Conservation (phyloP, 345 rosid genomes). For the Anastatica hierochuntica region DNA sequence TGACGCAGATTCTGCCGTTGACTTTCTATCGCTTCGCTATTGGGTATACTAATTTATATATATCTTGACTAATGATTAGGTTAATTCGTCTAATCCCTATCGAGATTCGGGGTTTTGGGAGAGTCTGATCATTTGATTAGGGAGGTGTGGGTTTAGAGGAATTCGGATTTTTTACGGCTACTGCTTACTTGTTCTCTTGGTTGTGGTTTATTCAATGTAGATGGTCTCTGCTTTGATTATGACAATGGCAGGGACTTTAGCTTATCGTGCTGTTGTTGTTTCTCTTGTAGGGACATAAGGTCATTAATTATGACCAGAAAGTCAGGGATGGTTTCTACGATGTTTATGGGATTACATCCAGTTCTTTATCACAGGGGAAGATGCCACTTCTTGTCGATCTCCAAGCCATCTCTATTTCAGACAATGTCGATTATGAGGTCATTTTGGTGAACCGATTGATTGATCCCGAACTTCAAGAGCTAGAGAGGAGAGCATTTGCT, state of each 20-base stretch:
- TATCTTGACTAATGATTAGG: neutral
- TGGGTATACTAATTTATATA: constrained; percentile 69
- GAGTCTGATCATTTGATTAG: neutral
- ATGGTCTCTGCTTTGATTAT: neutral
- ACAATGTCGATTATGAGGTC: constrained; percentile 64
- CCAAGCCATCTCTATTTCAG: constrained; percentile 53
- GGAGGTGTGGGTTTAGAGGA: constrained; percentile 2
- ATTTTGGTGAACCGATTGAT: constrained; percentile 64
- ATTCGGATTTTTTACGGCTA: constrained; percentile 5
- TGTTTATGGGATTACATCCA: constrained; percentile 56
- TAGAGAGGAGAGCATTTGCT: constrained; percentile 46
- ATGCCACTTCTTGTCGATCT: constrained; percentile 86
- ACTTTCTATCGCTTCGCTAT: constrained; percentile 70
- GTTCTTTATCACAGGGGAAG: constrained; percentile 48
- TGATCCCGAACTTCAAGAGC: constrained; percentile 65
- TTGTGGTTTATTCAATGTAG: neutral
- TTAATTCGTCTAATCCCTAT: neutral
- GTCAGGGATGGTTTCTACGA: constrained; percentile 89
- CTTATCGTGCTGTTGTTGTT: constrained; percentile 1
- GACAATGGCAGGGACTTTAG: constrained; percentile 5
- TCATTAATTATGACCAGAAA: constrained; percentile 72
- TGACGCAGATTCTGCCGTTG: constrained; percentile 39
- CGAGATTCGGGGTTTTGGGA: constrained; percentile 1
- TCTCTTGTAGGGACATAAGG: constrained; percentile 60
- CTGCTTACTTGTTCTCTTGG: constrained; percentile 5